phyloP scores from a whole-genome alignment of 352 stramenopile genomes.

The Phytopythium cucurbitacearum region DNA sequence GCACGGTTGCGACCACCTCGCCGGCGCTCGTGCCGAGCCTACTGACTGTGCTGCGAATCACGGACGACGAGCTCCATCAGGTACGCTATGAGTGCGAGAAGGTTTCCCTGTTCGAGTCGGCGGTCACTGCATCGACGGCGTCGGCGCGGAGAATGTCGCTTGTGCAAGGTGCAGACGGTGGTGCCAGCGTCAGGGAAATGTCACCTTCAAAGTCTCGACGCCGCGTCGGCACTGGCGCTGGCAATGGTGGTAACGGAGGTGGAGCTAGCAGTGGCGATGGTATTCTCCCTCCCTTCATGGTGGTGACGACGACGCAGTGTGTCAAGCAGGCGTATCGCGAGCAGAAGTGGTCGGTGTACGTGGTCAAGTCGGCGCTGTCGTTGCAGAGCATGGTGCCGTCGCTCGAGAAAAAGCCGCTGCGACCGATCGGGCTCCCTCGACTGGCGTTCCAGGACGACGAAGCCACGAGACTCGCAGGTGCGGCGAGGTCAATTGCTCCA shows the following conservation, averaged over 20 bases:
- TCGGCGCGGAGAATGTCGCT: not conserved
- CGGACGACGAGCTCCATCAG: constrained; percentile 61
- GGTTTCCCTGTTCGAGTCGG: constrained; percentile 37
- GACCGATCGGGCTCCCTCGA: constrained; percentile 39
- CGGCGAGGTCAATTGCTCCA: not conserved
- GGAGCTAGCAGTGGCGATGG: not conserved
- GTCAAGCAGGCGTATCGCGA: constrained; percentile 54
- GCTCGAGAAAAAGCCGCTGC: constrained; percentile 70
- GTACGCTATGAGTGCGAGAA: constrained; percentile 77
- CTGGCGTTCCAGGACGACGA: constrained; percentile 37
- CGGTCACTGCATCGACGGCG: not conserved
- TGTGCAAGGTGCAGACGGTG: not conserved
- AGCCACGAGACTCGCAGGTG: not conserved
- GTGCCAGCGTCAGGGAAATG: not conserved
- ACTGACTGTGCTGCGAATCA: constrained; percentile 47
- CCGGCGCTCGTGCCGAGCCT: constrained; percentile 46
- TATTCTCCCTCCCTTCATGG: constrained; percentile 1
- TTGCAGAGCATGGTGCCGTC: constrained; percentile 55
- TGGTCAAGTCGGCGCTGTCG: constrained; percentile 65
- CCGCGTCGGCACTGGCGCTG: too few species aligned
- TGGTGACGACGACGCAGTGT: constrained; percentile 26
- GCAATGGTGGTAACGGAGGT: not conserved
- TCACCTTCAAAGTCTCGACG: not conserved
- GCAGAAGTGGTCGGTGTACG: constrained; percentile 65
- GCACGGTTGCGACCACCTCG: not conserved